A percentile compares a stretch with the other conserved stretches of the same genome.
Evolutionary conservation across 768 basidiomycete species (phyloP).

Genomic region (Rhodotorula babjevae): DNA sequence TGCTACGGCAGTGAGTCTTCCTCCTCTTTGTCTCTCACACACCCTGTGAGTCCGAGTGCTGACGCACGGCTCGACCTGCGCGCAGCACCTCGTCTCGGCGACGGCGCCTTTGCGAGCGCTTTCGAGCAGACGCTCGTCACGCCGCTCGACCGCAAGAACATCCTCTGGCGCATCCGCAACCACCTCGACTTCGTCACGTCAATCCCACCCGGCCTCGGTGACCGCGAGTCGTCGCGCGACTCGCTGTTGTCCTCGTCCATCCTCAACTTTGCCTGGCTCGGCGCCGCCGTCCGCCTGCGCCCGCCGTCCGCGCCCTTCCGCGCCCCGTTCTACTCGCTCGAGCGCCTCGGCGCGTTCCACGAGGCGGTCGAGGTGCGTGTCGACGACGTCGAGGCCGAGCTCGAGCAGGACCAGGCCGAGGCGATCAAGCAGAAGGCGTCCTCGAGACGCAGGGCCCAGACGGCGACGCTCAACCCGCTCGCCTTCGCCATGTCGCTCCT

Average conservation of each 20-base stretch:
- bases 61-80: too few relatives aligned
- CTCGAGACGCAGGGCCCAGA: background rate
- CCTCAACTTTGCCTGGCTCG: slow-evolving; percentile 24
- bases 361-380: background rate
- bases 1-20: background rate
- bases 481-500: background rate
- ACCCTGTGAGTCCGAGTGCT: too few relatives aligned
- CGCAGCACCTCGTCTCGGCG: slow-evolving; percentile 24
- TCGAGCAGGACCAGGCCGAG: background rate
- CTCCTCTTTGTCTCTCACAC: background rate
- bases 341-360: slow-evolving; percentile 15
- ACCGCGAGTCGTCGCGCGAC: slow-evolving; percentile 1
- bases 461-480: background rate
- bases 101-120: slow-evolving; percentile 14
- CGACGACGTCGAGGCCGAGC: background rate
- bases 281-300: slow-evolving; percentile 11
- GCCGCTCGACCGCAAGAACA: slow-evolving; percentile 26
- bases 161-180: slow-evolving; percentile 30
- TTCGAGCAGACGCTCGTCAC: slow-evolving; percentile 17
- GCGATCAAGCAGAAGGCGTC: background rate
- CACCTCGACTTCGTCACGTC: slow-evolving; percentile 20
- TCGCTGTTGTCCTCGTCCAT: background rate
- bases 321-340: slow-evolving; percentile 3
- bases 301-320: background rate
- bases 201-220: slow-evolving; percentile 24